Evolutionary conservation across 2,329 filamentous ascomycete genomes (phyloP), one percentile per base, ranked within the genome.

Genomic region (Fusarium fujikuroi): DNA sequence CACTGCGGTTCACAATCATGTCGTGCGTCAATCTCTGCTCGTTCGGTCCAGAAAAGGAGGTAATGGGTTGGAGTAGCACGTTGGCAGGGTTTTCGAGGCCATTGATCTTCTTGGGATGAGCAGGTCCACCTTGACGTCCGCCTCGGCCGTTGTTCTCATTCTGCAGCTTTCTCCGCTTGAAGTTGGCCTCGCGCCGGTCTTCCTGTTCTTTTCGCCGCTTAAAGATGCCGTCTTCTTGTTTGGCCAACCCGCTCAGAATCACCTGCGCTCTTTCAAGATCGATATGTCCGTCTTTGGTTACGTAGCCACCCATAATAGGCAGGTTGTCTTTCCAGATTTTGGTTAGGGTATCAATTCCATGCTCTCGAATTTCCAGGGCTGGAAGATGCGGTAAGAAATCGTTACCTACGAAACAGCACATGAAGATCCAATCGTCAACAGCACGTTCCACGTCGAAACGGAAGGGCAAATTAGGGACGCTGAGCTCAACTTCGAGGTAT

Each of bases 361-460:
- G 95, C 79, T 99, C 96, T 69, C 96, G 91, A 81, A 99, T 98
- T 81, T 98, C 96, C 66, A 99, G 88, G 78, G 95, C 97, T n/a
- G 96, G 96, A 66, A 99, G 86, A 87, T 99, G 96, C 57, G 96
- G 96, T 75, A 99, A 85, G 84, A 99, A 99, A 85, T 99, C 97
- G 83, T 99, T 99, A 75, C 95, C 95, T 63, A 98, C 95, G 81
- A 98, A 98, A 85, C 97, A 98, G 84, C 95, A 98, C 91, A 98
- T 96, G 82, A 98, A 98, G 19, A 98, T 94, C 96, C 95, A 98
- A 80, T 98, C 95, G 82, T 98, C 96, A 66, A 98, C 89, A 32
- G 95, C 95, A 74, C 96, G 91, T 83, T 99, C 96, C 49, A 99
- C 87, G 80, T 99, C 95, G 82, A 97, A 98, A 61, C 90, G 89